Percentiles rank a stretch among this genome's conserved stretches.
These are phyloP conservation scores for Metschnikowia lunata DNA, from an alignment of 805 yeast species.

Conservation along the genomic window DNA sequence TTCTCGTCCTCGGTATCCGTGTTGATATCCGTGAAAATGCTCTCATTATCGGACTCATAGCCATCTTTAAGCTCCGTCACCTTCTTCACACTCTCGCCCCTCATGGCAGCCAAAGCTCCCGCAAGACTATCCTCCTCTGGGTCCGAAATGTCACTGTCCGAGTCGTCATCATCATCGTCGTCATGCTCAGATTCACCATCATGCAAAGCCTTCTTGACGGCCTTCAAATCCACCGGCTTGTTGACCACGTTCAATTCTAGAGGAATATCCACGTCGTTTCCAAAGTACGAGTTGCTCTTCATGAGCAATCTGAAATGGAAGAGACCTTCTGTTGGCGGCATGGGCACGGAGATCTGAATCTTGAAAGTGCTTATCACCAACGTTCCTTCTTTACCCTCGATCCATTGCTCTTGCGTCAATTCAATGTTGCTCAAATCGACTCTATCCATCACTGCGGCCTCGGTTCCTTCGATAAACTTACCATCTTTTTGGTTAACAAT, in stretches of 20 bases:
- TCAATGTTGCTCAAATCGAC: constrained; percentile 53
- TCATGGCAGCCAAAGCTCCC: constrained; percentile 66
- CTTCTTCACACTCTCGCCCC: constrained; percentile 56
- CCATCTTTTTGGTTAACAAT: constrained; percentile 72
- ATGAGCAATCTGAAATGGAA: constrained; percentile 66
- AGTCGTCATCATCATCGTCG: constrained; percentile 35
- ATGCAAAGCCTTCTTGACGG: constrained; percentile 25
- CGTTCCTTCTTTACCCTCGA: constrained; percentile 37
- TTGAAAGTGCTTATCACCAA: constrained; percentile 64
- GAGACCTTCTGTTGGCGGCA: constrained; percentile 69
- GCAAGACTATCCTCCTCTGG: constrained; percentile 74
- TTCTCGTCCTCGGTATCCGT: constrained; percentile 42
- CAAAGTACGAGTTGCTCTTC: constrained; percentile 74
- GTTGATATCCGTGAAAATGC: constrained; percentile 42
- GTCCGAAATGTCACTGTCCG: constrained; percentile 56
- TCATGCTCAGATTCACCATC: constrained; percentile 29
- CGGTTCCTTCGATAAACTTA: constrained; percentile 60
- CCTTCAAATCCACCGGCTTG: constrained; percentile 27
- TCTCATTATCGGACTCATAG: constrained; percentile 36
- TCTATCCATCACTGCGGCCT: constrained; percentile 50
- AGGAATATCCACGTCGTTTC: constrained; percentile 72
- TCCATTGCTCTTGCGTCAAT: constrained; percentile 50
- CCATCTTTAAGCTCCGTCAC: constrained; percentile 29
- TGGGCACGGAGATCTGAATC: constrained; percentile 65
- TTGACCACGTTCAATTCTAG: constrained; percentile 65